Base-by-base conservation (phyloP, 225 moss, liverwort and hornwort species). In the Physcomitrellopsis africana region DNA sequence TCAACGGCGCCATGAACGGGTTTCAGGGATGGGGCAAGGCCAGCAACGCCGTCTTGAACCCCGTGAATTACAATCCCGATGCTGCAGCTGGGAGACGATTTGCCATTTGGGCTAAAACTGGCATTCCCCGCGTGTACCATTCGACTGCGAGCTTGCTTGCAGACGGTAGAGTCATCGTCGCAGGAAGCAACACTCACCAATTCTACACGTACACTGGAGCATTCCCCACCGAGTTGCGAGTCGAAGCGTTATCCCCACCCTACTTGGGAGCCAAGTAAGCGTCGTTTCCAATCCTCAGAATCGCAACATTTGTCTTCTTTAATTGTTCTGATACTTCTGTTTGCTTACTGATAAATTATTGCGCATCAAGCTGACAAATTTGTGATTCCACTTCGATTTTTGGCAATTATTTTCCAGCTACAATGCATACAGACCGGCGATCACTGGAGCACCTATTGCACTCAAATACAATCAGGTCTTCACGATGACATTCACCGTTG, bases 1-100 rank as follows among this genome's bases (percentile, higher is more conserved):
- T 96, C 62, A 96, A 96, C 14, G 93, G 95, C 10, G 93, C 84
- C 0, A 81, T 70, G 49, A 85, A 72, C 1, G 93, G 95, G 11
- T 77, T 78, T 22, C 87, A 86, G 16, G 95, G 93, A 1, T 96
- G 85, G 78, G 75, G 72, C 0, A 82, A 86, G 66, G 95, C 76
- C 2, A 58, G 77, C 9, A 24, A 63, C 0, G 85, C 93, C 0
- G 85, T 81, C 3, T 58, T 95, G 0, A 89, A 44, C 60, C 93
- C 93, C 20, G 79, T 89, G 24, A 69, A 13, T 0, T 84, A 84
- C 22, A 56, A 73, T 11, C 78, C 84, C 8, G 27, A n/a, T n/a
- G 60, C 65, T 0, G 71, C 70, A 7, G 70, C 65, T 11, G 78
- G 78, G 1, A 63, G 1, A 17, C 23, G 76, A 11, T 87, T 73